These are phyloP conservation scores for Phyllosticta citribraziliensis DNA, from an alignment of 2,329 filamentous ascomycete genomes.

Conservation along the genomic window DNA sequence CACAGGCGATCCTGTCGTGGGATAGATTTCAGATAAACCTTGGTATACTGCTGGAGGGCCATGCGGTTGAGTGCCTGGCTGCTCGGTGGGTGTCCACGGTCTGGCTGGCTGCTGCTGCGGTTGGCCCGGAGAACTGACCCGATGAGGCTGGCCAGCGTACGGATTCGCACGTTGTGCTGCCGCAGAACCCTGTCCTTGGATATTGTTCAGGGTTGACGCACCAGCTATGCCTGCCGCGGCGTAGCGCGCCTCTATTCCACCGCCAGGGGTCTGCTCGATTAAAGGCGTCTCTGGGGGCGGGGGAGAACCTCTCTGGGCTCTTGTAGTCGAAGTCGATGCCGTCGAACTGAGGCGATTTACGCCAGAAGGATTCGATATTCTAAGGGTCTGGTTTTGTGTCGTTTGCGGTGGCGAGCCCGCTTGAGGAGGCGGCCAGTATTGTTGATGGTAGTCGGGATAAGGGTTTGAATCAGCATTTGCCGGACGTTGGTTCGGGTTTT, in stretches of 20 bases:
- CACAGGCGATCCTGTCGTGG: conserved; percentile 17
- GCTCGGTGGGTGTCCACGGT: conserved; percentile 93
- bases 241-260: conserved; percentile 84
- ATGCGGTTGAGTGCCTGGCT: conserved; percentile 75
- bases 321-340: conserved; percentile 85
- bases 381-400: conserved; percentile 28
- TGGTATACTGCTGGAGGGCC: conserved; percentile 89
- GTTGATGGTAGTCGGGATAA: conserved; percentile 48
- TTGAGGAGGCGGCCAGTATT: conserved; percentile 44
- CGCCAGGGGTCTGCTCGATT: conserved; percentile 58
- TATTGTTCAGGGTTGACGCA: conserved; percentile 66
- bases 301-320: conserved; percentile 83
- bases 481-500: conserved; percentile 26
- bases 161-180: conserved; percentile 73
- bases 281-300: conserved; percentile 89
- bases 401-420: conserved; percentile 16
- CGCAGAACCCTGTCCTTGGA: conserved; percentile 67
- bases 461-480: conserved; percentile 36
- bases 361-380: conserved; percentile 42
- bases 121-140: conserved; percentile 36
- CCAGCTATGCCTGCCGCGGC: conserved; percentile 85
- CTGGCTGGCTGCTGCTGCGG: conserved; percentile 39
- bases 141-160: conserved; percentile 44
- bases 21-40: conserved; percentile 60
- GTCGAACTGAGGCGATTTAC: conserved; percentile 64